Base-by-base conservation (phyloP, 345 rosid genomes). In the Eucalyptus regnans region DNA sequence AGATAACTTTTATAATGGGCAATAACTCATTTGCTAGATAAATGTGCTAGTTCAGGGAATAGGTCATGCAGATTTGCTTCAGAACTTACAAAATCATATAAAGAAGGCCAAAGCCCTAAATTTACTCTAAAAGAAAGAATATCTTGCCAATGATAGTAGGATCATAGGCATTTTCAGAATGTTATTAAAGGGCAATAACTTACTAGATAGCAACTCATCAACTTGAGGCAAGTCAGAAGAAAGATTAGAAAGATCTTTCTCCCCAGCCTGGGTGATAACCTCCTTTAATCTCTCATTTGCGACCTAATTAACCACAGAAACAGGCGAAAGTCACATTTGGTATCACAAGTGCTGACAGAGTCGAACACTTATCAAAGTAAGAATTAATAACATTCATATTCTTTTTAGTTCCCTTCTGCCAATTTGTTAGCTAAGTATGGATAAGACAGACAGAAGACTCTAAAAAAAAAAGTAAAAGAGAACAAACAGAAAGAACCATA, bases 241-340 rank as follows among this genome's bases (percentile, higher is more conserved):
- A 91, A 94, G 90, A 86, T 92, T 94, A 80, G 94, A 92, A 90
- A 93, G 89, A 87, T 92, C 94, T 86, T 93, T 92, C 91, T 96
- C 97, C 88, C 97, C 99, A 87, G 96, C 97, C 86, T 90, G 92
- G 89, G 95, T 91, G 91, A 97, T 94, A 90, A 96, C 96, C 90
- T 94, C 93, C 91, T 95, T 94, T 86, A 98, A 89, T 89, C 93
- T 94, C 92, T 96, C 96, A 91, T 95, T 98, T 49, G 99, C 95
- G 86, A 91, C 96, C 99, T 98, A 94, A 51, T 88, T 86, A 44
- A 91, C 50, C 31, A 90, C 58, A 92, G 50, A 64, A 56, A 89
- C 84, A 2, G 4, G 37, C 44, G 7, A 31, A 52, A 66, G 54
- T 37, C 80, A 66, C 18, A 64, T 50, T 49, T 89, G 52, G 87